Base-by-base conservation (phyloP, 2,329 filamentous ascomycete genomes). In the Pseudocercospora fuligena region DNA sequence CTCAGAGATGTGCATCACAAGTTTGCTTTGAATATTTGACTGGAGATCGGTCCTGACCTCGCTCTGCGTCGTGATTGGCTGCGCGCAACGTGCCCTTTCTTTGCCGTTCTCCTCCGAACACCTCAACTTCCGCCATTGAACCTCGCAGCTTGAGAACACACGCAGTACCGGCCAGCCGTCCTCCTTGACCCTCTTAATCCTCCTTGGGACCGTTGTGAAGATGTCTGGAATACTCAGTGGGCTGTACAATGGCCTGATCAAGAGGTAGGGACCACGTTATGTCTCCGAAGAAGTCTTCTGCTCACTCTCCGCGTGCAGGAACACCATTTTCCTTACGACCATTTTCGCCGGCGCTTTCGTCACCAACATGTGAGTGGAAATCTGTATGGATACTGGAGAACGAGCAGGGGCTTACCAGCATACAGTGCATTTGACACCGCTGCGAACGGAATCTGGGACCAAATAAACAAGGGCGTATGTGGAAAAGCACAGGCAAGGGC, bases 361-460 rank as follows among this genome's bases (percentile, higher is more conserved):
- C 71, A 93, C 97, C 79, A 93, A 98, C 85, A 87, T 99, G 95
- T 99, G 88, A 83, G 70, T 68, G 63, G 64, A 68, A 65, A 36
- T 11, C 12, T 49, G 49, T 29, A 46, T 25, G 51, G 46, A 61
- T 25, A 36, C 23, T 58, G 23, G 14, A 29, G 21, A 71, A 54
- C 27, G 16, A 9, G 23, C 29, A 27, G 16, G 66, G n/a, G 66
- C 70, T 73, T 65, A 73, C 54, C 60, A 36, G 66, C 47, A 43
- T 56, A 77, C 77, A 98, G 95, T 80, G 88, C 86, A 76, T 98
- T 92, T 82, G 93, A 98, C 83, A 87, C 87, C 66, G 82, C 83
- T 76, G 91, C 94, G 82, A 91, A 97, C 83, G 90, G 86, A 80
- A 78, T 97, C 80, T 99, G 95, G 95, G 93, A 99, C 81, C 86